A percentile compares a stretch with the other conserved stretches of the same genome.
These are phyloP conservation scores for Populus trichocarpa DNA, from an alignment of 441 rosid species.

Conservation along the genomic window DNA sequence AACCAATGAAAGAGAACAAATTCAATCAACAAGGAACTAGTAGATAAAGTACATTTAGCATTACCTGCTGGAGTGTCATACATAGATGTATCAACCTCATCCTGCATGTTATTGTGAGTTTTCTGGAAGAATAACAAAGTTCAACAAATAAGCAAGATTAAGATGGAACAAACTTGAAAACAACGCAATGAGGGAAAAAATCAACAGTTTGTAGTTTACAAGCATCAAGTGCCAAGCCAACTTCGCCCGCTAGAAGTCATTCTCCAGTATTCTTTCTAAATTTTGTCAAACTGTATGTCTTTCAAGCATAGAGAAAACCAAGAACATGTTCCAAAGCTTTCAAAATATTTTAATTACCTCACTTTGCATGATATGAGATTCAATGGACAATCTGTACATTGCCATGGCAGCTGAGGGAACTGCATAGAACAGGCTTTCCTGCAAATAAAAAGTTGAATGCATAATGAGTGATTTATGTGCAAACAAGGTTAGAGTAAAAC, in stretches of 20 bases:
- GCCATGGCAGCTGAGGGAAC: constrained; percentile 88
- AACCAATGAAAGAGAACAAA: constrained; percentile 26
- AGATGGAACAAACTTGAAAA: not conserved
- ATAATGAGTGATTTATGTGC: not conserved
- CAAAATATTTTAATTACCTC: constrained; percentile 48
- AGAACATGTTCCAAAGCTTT: not conserved
- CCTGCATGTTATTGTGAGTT: constrained; percentile 73
- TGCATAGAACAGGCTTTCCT: constrained; percentile 96
- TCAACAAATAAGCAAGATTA: constrained; percentile 9
- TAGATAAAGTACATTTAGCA: constrained; percentile 9
- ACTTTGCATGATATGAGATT: constrained; percentile 58
- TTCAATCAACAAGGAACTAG: constrained; percentile 23
- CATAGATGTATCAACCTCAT: constrained; percentile 81
- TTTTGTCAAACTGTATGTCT: not conserved
- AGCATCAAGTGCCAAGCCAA: not conserved
- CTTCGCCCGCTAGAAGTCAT: not conserved
- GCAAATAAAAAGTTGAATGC: constrained; percentile 28
- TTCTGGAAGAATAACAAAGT: constrained; percentile 35
- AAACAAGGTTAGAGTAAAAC: not conserved
- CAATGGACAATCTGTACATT: constrained; percentile 75
- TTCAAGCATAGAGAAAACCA: not conserved
- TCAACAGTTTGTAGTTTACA: not conserved
- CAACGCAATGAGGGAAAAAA: not conserved
- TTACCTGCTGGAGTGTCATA: constrained; percentile 78
- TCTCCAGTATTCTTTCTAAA: not conserved